Conservation (phyloP, 169 alveolate genomes). For the Plasmodium vivax region DNA sequence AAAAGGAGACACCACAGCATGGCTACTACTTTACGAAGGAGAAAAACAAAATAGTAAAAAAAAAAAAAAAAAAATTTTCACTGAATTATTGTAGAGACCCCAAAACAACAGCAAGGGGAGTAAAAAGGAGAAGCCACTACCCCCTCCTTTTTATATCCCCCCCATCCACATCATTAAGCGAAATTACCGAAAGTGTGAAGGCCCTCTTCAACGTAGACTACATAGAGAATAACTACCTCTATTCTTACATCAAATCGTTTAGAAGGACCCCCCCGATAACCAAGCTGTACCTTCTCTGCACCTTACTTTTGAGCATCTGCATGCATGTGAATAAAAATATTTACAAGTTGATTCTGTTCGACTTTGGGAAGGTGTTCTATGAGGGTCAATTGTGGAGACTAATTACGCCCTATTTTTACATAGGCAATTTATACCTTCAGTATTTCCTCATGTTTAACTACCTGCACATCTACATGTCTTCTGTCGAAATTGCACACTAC, state of each 20-base stretch:
- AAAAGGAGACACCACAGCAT: conserved; percentile 1
- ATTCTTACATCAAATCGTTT: conserved; percentile 50
- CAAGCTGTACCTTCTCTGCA: conserved; percentile 41
- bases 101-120: neutral
- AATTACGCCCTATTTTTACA: conserved; percentile 81
- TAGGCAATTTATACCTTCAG: conserved; percentile 82
- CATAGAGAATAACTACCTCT: conserved; percentile 45
- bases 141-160: conserved; percentile 29
- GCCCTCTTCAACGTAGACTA: conserved; percentile 58
- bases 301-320: conserved; percentile 29
- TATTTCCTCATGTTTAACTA: conserved; percentile 80
- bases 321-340: conserved; percentile 68
- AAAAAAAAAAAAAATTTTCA: conserved; percentile 33
- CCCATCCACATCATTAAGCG: conserved; percentile 9
- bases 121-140: neutral
- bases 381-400: conserved; percentile 83
- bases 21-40: conserved; percentile 11
- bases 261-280: conserved; percentile 73
- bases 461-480: conserved; percentile 80
- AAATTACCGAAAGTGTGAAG: conserved; percentile 54
- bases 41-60: conserved; percentile 35
- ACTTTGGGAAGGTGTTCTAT: conserved; percentile 62
- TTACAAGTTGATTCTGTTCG: conserved; percentile 74
- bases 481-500: conserved; percentile 82
- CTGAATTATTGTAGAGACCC: conserved; percentile 30